Conservation (phyloP, 495 filamentous ascomycete genomes). For the Cercophora scortea region DNA sequence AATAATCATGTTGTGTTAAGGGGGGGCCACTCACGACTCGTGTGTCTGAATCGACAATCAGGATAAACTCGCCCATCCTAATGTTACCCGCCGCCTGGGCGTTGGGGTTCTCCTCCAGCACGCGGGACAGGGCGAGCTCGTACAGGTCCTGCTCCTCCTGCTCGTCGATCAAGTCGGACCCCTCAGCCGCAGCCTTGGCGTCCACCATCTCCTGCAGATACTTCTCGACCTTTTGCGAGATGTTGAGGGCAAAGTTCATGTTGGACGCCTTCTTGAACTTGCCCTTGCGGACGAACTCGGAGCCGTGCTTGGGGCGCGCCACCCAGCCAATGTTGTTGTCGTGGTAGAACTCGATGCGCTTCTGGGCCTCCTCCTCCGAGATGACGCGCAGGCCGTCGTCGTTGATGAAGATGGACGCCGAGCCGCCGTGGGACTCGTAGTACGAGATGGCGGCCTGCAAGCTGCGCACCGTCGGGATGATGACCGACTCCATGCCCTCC, state of each 20-base stretch:
- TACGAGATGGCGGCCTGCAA: conserved; percentile 60
- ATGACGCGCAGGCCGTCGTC: conserved; percentile 65
- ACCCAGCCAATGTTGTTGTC: conserved; percentile 70
- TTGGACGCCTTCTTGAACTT: conserved; percentile 68
- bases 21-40: conserved; percentile 35
- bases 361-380: conserved; percentile 48
- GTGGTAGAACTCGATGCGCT: conserved; percentile 52
- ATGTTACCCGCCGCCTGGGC: conserved; percentile 69
- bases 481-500: conserved; percentile 53
- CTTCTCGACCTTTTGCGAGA: conserved; percentile 62
- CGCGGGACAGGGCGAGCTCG: conserved; percentile 51
- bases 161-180: conserved; percentile 51
- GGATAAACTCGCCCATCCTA: conserved; percentile 65
- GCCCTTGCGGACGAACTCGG: conserved; percentile 49
- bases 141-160: conserved; percentile 58
- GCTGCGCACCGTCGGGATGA: conserved; percentile 54
- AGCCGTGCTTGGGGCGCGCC: conserved; percentile 51
- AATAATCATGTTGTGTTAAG: background rate
- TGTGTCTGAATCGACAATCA: conserved; percentile 67
- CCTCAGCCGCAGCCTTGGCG: conserved; percentile 20
- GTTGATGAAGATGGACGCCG: conserved; percentile 67
- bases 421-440: conserved; percentile 67
- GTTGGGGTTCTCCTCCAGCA: conserved; percentile 54
- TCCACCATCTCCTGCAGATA: conserved; percentile 41
- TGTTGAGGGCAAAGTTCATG: conserved; percentile 68